A percentile compares a stretch with the other conserved stretches of the same genome.
Conservation (phyloP, 768 basidiomycete genomes). For the Termitomyces sp. region DNA sequence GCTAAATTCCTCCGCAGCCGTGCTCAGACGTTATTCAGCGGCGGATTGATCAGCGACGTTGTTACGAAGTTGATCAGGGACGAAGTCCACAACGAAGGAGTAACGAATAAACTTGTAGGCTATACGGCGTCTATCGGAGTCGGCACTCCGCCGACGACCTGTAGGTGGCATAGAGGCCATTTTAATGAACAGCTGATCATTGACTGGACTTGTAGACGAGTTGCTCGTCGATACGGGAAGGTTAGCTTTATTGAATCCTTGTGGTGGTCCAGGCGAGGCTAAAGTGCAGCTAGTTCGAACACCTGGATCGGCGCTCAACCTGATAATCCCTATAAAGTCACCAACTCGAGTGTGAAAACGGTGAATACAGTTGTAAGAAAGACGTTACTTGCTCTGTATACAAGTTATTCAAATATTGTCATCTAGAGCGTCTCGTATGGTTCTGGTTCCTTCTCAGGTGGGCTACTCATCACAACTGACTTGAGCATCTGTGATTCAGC, state of each 20-base stretch:
- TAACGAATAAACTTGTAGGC: constrained; percentile 27
- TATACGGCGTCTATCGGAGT: constrained; percentile 46
- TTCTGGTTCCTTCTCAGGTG: constrained; percentile 52
- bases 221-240: constrained; percentile 63
- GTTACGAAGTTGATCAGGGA: background rate
- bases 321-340: constrained; percentile 30
- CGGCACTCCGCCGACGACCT: constrained; percentile 48
- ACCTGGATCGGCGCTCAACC: constrained; percentile 60
- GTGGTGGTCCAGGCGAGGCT: background rate
- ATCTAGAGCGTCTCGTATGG: constrained; percentile 52
- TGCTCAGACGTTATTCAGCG: constrained; percentile 29
- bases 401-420: background rate
- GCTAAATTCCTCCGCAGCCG: constrained; percentile 35
- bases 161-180: constrained; percentile 22
- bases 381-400: background rate
- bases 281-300: constrained; percentile 43
- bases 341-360: constrained; percentile 45
- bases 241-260: constrained; percentile 8
- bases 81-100: constrained; percentile 35
- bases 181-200: background rate
- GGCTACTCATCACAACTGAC: constrained; percentile 8
- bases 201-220: constrained; percentile 28
- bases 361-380: constrained; percentile 40
- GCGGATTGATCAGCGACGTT: constrained; percentile 1
- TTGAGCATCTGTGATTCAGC: background rate